These are phyloP conservation scores for Neoascochyta sp. DNA, from an alignment of 2,329 filamentous ascomycete species.

Conservation along the genomic window DNA sequence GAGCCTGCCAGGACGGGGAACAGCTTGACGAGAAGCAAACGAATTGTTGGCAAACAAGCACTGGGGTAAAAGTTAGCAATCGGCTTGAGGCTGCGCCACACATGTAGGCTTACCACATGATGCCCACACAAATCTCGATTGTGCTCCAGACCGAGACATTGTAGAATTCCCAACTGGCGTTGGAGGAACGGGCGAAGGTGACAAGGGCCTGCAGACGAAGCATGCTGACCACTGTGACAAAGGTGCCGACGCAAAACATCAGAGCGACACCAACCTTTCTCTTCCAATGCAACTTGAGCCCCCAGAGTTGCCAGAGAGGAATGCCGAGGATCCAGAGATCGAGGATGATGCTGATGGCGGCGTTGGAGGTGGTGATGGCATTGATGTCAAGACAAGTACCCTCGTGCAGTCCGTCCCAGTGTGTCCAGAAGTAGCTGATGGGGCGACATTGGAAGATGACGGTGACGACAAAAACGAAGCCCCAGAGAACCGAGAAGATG, in stretches of 20 bases:
- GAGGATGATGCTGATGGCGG: constrained; percentile 34
- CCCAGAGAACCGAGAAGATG: constrained; percentile 25
- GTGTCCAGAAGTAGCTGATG: constrained; percentile 34
- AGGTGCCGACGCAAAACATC: constrained; percentile 41
- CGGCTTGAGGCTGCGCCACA: not conserved
- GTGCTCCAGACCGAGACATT: constrained; percentile 42
- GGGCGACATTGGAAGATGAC: constrained; percentile 37
- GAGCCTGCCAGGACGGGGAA: constrained; percentile 38
- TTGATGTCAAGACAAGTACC: constrained; percentile 38
- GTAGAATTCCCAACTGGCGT: constrained; percentile 42
- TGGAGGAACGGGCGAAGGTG: constrained; percentile 41
- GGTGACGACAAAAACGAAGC: constrained; percentile 17
- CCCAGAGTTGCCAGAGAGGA: constrained; percentile 35
- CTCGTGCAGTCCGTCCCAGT: constrained; percentile 28
- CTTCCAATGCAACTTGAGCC: constrained; percentile 34
- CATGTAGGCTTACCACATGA: constrained; percentile 33
- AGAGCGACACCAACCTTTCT: constrained; percentile 39
- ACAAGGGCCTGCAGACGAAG: constrained; percentile 44
- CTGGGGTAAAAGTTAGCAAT: constrained; percentile 9
- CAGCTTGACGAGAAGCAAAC: constrained; percentile 36
- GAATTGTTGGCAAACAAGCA: constrained; percentile 42
- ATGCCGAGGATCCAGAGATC: constrained; percentile 37
- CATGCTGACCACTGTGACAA: constrained; percentile 45
- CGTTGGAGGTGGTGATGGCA: constrained; percentile 30
- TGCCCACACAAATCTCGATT: constrained; percentile 43